phyloP scores from a whole-genome alignment of 176 grass and related monocot species.

The Alloteropsis semialata region DNA sequence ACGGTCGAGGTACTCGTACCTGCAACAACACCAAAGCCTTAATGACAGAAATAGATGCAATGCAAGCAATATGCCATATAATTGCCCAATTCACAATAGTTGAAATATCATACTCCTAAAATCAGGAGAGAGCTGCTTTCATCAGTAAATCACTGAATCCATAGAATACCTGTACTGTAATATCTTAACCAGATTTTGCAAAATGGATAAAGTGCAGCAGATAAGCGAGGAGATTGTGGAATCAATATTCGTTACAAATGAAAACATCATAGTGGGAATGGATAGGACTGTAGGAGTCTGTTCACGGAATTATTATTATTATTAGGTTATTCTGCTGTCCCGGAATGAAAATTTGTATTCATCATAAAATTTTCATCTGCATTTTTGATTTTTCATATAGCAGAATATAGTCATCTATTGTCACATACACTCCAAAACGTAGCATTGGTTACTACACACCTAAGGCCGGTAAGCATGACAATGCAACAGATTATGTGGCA shows the following conservation, averaged over 20 bases:
- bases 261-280: background rate
- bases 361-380: background rate
- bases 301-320: background rate
- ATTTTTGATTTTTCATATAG: background rate
- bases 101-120: background rate
- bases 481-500: background rate
- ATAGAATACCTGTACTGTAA: background rate
- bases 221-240: background rate
- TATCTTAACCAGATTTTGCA: background rate
- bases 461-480: background rate
- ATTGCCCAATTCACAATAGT: background rate
- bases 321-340: background rate
- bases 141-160: background rate
- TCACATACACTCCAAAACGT: background rate
- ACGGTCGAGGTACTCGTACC: constrained; percentile 91
- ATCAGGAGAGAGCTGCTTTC: background rate
- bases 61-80: background rate
- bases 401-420: background rate
- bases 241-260: background rate
- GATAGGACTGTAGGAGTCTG: background rate
- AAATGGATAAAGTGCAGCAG: background rate
- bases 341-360: background rate
- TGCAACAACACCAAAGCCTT: constrained; percentile 19
- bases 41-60: background rate
- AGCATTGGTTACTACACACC: background rate